phyloP scores from a whole-genome alignment of 768 basidiomycete genomes.

The Cubamyces sp. region DNA sequence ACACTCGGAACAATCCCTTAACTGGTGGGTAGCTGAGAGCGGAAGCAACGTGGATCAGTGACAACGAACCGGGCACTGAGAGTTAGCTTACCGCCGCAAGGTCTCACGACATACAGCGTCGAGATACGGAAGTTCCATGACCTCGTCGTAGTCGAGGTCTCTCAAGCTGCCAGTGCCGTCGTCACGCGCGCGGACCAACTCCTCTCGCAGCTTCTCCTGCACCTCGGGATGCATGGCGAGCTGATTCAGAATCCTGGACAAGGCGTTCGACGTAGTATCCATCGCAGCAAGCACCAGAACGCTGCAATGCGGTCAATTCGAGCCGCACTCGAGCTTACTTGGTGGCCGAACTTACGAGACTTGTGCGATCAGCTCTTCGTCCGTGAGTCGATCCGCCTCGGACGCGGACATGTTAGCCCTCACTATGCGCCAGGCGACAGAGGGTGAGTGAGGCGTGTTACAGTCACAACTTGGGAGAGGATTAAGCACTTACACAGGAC shows the following conservation, averaged over 20 bases:
- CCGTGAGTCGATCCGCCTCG: constrained; percentile 14
- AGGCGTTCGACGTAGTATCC: constrained; percentile 35
- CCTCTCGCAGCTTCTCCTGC: constrained; percentile 39
- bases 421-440: constrained; percentile 31
- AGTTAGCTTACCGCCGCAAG: constrained; percentile 39
- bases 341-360: constrained; percentile 27
- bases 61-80: not conserved
- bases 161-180: constrained; percentile 35
- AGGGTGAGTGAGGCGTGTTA: not conserved
- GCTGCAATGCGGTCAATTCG: constrained; percentile 9
- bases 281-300: constrained; percentile 32
- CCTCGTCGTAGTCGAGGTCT: constrained; percentile 30
- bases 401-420: constrained; percentile 40
- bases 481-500: constrained; percentile 42
- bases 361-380: constrained; percentile 44
- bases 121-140: constrained; percentile 55
- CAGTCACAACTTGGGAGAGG: not conserved
- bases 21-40: constrained; percentile 3
- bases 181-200: constrained; percentile 25
- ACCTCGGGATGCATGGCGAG: constrained; percentile 37
- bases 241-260: constrained; percentile 27
- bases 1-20: not conserved
- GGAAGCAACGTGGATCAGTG: not conserved
- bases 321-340: not conserved
- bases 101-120: constrained; percentile 67